phyloP scores from a whole-genome alignment of 768 basidiomycete genomes.

The Amanita muscaria region DNA sequence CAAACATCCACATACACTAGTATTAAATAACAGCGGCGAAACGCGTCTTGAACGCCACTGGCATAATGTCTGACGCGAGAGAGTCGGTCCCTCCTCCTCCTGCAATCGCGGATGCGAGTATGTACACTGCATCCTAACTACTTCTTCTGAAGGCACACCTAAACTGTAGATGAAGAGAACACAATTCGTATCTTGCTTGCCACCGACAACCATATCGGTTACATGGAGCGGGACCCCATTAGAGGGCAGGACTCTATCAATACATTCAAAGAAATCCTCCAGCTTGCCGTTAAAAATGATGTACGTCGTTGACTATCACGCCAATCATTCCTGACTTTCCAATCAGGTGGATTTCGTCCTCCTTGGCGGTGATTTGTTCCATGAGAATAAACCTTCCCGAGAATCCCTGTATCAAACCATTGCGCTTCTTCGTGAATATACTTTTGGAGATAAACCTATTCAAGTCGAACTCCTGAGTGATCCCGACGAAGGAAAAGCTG shows the following conservation, averaged over 20 bases:
- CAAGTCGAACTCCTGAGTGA: conserved; percentile 88
- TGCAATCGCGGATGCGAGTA: conserved; percentile 7
- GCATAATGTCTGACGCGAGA: conserved; percentile 2
- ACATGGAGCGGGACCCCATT: conserved; percentile 88
- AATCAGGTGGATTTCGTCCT: conserved; percentile 89
- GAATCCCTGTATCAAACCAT: conserved; percentile 86
- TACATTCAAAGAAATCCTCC: conserved; percentile 89
- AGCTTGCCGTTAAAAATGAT: conserved; percentile 82
- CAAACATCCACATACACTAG: conserved; percentile 10
- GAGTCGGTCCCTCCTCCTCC: conserved; percentile 7
- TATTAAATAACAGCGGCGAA: not conserved
- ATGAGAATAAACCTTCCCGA: conserved; percentile 92
- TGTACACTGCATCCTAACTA: conserved; percentile 12
- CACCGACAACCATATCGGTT: conserved; percentile 95
- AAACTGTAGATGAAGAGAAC: conserved; percentile 43
- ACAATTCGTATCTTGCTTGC: conserved; percentile 82
- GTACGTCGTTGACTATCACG: conserved; percentile 33
- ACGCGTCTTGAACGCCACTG: not conserved
- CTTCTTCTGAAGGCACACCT: not conserved
- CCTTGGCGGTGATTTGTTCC: conserved; percentile 93
- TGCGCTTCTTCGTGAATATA: conserved; percentile 85
- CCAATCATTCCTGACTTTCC: conserved; percentile 4
- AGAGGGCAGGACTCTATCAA: conserved; percentile 93
- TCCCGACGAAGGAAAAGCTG: conserved; percentile 82
- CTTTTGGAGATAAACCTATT: conserved; percentile 82